phyloP scores from a whole-genome alignment of 768 basidiomycete genomes.

The Kwoniella europaea region DNA sequence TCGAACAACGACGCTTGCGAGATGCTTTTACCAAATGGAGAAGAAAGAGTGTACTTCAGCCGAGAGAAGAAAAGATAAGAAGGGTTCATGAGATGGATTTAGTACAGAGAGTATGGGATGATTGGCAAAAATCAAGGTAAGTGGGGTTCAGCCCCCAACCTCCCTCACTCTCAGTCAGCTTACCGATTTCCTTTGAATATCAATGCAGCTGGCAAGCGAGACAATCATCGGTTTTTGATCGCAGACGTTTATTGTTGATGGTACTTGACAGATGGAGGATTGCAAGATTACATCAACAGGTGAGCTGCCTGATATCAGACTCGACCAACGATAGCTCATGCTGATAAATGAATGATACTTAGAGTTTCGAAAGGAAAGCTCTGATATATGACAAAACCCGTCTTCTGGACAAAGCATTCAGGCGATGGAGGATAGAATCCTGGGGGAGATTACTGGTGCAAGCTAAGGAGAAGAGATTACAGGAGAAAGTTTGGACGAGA shows the following conservation, averaged over 20 bases:
- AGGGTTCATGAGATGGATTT: background rate
- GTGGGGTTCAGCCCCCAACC: background rate
- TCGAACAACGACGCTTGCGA: background rate
- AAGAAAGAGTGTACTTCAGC: constrained; percentile 7
- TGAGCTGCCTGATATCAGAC: background rate
- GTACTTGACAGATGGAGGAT: constrained; percentile 18
- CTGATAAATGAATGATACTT: background rate
- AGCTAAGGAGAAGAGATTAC: constrained; percentile 13
- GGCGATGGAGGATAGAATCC: constrained; percentile 16
- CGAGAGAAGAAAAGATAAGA: constrained; percentile 13
- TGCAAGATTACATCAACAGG: background rate
- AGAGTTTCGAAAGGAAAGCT: constrained; percentile 18
- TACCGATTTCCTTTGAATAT: background rate
- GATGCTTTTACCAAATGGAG: constrained; percentile 20
- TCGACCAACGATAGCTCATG: background rate
- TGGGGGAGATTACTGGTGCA: constrained; percentile 13
- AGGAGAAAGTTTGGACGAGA: constrained; percentile 6
- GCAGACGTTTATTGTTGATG: constrained; percentile 11
- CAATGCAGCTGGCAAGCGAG: constrained; percentile 14
- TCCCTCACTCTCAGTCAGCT: background rate
- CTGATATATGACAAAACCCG: constrained; percentile 6
- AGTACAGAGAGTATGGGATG: constrained; percentile 18
- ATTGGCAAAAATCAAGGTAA: constrained; percentile 27
- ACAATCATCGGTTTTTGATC: constrained; percentile 16
- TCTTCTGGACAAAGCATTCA: constrained; percentile 5